Evolutionary conservation across 495 filamentous ascomycete genomes (phyloP), one percentile per base, ranked within the genome.

Genomic region (Amphirosellinia nigrospora): DNA sequence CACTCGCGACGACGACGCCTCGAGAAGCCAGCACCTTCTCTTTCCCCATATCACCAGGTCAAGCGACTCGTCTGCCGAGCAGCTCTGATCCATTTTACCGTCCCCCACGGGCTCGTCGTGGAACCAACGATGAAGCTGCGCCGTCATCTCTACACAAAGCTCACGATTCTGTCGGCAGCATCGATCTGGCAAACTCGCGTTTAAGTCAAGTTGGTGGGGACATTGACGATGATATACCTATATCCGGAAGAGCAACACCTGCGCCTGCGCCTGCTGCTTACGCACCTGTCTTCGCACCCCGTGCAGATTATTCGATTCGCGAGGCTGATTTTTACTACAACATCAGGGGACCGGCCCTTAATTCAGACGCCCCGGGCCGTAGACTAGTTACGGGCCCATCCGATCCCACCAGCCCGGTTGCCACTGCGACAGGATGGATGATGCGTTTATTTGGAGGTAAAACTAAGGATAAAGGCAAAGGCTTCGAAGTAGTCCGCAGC

Each of bases 251-350:
- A 23, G 79, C 73, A 16, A 82, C 83, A 19, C 74, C 71, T 13
- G 74, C 66, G 11, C 72, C 69, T n/a, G 62, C 66, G 11, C 72
- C 69, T n/a, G 62, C 36, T 15, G 55, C 82, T 3, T 81, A 80
- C 34, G 72, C 76, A 15, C 76, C 58, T 71, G 77, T 69, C 72
- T 82, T 73, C 60, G 72, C 78, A 0, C 80, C 88, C 2, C 82
- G 89, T 53, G 89, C 91, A 16, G 94, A 98, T 77, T 99, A 98
- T 77, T 90, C 93, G 4, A 93, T 93, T 1, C 89, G 96, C 43
- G 96, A 99, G 80, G 91, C 93, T 5, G 96, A 99, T 77, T 97
- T 95, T 74, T 97, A 97, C 76, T 98, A 98, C 78, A 91, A 94
- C 16, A 90, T 96, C 30, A 89, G 93, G 19, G 96, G 96, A 0